These are phyloP conservation scores for Candida anutae DNA, from an alignment of 1,139 yeast genomes.

Conservation along the genomic window DNA sequence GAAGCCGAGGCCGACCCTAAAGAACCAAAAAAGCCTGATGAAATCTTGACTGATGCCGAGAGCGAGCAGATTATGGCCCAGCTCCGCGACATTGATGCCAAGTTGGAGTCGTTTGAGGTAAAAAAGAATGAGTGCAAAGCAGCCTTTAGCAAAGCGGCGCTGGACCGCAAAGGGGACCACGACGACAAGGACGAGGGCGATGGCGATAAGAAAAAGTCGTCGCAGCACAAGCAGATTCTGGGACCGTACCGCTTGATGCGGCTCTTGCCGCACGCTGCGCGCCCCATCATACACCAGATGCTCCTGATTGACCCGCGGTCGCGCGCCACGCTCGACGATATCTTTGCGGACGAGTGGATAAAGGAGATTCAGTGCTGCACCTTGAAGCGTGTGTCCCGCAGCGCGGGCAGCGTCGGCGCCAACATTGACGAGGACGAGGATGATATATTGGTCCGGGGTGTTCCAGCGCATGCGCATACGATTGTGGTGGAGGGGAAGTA, in stretches of 20 bases:
- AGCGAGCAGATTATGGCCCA: slow-evolving; percentile 24
- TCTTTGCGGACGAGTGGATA: slow-evolving; percentile 68
- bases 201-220: slow-evolving; percentile 22
- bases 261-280: slow-evolving; percentile 76
- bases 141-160: slow-evolving; percentile 13
- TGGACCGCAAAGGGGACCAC: slow-evolving; percentile 1
- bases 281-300: slow-evolving; percentile 73
- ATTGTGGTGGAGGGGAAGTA: slow-evolving; percentile 18
- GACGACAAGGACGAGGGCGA: slow-evolving; percentile 7
- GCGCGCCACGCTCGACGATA: slow-evolving; percentile 65
- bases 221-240: slow-evolving; percentile 38
- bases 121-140: slow-evolving; percentile 29
- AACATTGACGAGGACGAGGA: slow-evolving; percentile 34
- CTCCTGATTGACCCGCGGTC: slow-evolving; percentile 57
- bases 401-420: slow-evolving; percentile 17
- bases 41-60: slow-evolving; percentile 28
- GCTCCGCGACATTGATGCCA: slow-evolving; percentile 28
- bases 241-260: slow-evolving; percentile 91
- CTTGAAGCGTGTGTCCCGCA: slow-evolving; percentile 17
- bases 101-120: slow-evolving; percentile 31
- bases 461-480: slow-evolving; percentile 37
- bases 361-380: slow-evolving; percentile 46
- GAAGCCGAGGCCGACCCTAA: slow-evolving; percentile 1
- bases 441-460: slow-evolving; percentile 29
- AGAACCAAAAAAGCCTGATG: slow-evolving; percentile 12